phyloP scores from a whole-genome alignment of 257 asterid species.

The Rubia yunnanensis region DNA sequence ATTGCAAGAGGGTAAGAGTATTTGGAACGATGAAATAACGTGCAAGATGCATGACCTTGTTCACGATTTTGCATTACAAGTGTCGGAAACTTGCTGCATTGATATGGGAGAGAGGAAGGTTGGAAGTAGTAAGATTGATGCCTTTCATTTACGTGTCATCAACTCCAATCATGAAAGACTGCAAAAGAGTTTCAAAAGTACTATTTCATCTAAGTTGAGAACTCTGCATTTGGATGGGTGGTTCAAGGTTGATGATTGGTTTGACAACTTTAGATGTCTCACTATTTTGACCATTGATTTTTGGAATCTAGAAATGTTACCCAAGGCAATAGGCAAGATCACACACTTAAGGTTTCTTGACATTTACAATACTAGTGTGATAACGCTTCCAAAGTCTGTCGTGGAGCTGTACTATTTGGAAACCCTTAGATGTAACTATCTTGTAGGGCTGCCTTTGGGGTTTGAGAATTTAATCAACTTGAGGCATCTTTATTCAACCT shows the following conservation, averaged over 20 bases:
- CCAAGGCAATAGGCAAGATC: conserved; percentile 7
- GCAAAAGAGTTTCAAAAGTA: background rate
- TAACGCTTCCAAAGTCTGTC: conserved; percentile 7
- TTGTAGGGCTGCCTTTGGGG: background rate
- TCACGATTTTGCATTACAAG: conserved; percentile 19
- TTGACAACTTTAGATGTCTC: conserved; percentile 3
- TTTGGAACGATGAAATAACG: background rate
- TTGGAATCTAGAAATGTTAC: background rate
- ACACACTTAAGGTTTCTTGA: conserved; percentile 14
- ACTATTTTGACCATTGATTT: background rate
- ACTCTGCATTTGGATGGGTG: background rate
- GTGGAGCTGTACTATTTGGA: conserved; percentile 11
- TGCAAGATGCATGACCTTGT: conserved; percentile 32
- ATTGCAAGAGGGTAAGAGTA: conserved; percentile 12
- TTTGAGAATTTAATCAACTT: conserved; percentile 10
- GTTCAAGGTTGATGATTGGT: background rate
- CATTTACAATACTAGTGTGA: background rate
- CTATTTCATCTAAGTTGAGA: background rate
- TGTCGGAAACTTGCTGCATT: background rate
- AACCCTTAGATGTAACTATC: conserved; percentile 13
- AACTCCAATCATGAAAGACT: background rate
- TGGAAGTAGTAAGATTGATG: background rate
- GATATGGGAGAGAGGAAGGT: background rate
- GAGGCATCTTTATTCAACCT: conserved; percentile 6
- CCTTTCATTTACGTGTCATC: background rate